These are phyloP conservation scores for Paxillus involutus DNA, from an alignment of 768 basidiomycete species.

Conservation along the genomic window DNA sequence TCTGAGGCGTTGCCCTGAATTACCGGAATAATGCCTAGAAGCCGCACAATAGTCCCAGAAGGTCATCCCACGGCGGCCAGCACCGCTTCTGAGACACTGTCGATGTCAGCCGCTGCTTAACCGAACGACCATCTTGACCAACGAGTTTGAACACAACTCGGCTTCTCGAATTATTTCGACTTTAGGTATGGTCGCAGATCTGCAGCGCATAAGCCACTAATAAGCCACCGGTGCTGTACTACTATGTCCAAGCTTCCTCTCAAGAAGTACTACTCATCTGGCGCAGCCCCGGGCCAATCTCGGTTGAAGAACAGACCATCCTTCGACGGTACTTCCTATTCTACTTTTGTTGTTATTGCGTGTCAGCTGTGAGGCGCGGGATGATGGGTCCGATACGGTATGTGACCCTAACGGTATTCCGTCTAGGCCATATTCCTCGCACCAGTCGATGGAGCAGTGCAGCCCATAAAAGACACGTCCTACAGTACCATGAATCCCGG, in stretches of 20 bases:
- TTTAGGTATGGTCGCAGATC: neutral
- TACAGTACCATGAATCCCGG: neutral
- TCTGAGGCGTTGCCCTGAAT: neutral
- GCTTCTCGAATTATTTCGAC: neutral
- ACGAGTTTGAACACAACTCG: neutral
- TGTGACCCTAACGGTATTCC: neutral
- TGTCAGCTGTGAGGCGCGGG: neutral
- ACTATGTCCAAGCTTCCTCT: neutral
- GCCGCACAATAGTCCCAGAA: neutral
- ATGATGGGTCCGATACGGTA: neutral
- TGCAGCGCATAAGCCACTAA: neutral
- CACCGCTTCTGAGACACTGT: neutral
- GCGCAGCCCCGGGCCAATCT: neutral
- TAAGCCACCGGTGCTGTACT: neutral
- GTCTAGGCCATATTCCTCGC: neutral
- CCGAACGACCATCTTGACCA: neutral
- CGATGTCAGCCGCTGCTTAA: neutral
- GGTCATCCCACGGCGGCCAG: neutral
- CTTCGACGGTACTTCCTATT: neutral
- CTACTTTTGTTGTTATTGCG: neutral
- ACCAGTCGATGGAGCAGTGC: neutral
- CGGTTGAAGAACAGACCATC: neutral
- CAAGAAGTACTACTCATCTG: neutral
- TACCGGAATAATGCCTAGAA: neutral
- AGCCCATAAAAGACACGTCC: neutral